These are phyloP conservation scores for Cyclocybe cylindracea DNA, from an alignment of 768 basidiomycete genomes.

Conservation along the genomic window DNA sequence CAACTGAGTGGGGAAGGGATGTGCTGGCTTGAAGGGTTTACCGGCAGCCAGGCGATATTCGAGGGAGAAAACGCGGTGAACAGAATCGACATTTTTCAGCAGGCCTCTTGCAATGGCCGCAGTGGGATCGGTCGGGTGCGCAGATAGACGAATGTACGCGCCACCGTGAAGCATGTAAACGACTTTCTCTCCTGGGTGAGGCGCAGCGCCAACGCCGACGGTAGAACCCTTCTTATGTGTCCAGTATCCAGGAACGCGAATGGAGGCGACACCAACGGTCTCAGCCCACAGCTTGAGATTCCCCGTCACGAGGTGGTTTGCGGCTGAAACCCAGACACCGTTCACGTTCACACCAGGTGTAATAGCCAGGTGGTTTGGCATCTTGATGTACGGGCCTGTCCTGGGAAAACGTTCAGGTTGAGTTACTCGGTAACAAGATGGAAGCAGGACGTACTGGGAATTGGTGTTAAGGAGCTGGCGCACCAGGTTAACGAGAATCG, in stretches of 20 bases:
- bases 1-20: constrained; percentile 76
- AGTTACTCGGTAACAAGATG: background rate
- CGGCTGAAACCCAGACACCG: constrained; percentile 50
- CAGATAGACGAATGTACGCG: constrained; percentile 53
- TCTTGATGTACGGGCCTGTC: constrained; percentile 29
- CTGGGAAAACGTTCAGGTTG: constrained; percentile 19
- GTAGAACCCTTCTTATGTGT: constrained; percentile 40
- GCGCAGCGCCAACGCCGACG: constrained; percentile 35
- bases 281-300: constrained; percentile 42
- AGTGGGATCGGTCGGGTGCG: constrained; percentile 53
- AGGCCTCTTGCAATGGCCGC: constrained; percentile 47
- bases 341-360: constrained; percentile 39
- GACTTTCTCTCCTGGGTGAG: constrained; percentile 54
- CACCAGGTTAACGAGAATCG: constrained; percentile 34
- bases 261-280: constrained; percentile 37
- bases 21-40: constrained; percentile 37
- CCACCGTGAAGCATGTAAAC: constrained; percentile 69
- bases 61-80: constrained; percentile 56
- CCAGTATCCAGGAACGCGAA: constrained; percentile 61
- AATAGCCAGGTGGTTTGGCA: constrained; percentile 43
- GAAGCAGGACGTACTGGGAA: constrained; percentile 24
- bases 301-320: constrained; percentile 42
- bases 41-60: constrained; percentile 72
- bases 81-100: constrained; percentile 41
- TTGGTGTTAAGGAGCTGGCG: constrained; percentile 28